Base-by-base conservation (phyloP, 2,329 filamentous ascomycete species). In the Xylariomycetidae sp. region DNA sequence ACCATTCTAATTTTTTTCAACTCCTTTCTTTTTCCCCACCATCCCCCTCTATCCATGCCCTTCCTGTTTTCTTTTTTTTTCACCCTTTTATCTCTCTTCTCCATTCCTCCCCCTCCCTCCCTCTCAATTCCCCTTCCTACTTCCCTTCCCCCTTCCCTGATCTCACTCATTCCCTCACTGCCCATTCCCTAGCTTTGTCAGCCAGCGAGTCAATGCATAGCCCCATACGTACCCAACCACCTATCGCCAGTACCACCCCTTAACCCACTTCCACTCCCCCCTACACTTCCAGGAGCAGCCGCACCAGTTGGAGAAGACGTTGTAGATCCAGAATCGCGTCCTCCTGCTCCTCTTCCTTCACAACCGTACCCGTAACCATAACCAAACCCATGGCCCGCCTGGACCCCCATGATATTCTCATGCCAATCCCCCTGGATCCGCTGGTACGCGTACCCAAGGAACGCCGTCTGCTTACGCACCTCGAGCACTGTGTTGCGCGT, bases 371-470 rank as follows among this genome's bases (percentile, higher is more conserved):
- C 17, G 25, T n/a, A 13, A n/a, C 31, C 19, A 6, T 19, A 16
- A 18, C 10, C 36, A 18, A 14, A 9, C n/a, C 23, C 22, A 8
- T 23, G 16, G 19, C 36, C 25, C n/a, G n/a, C n/a, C n/a, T n/a
- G n/a, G n/a, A n/a, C n/a, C n/a, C n/a, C n/a, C n/a, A n/a, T n/a
- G n/a, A n/a, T n/a, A n/a, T n/a, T n/a, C n/a, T n/a, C n/a, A n/a
- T n/a, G n/a, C n/a, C n/a, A n/a, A n/a, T n/a, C 14, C 25, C 38
- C 37, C 31, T 41, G 42, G 36, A 69, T 68, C 29, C 80, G 67
- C 10, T 80, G 75, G 69, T 92, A 97, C 2, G 85, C 87, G 56
- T 98, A 98, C 1, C 90, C 90, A 41, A 94, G 62, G 59, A 97
- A 97, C 0, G 88, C 88, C 16, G 77, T 84, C 55, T 74, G 75